A percentile compares a stretch with the other conserved stretches of the same genome.
Conservation (phyloP, 1,284 basidiomycete species). For the Filobasidium uniguttulatum region DNA sequence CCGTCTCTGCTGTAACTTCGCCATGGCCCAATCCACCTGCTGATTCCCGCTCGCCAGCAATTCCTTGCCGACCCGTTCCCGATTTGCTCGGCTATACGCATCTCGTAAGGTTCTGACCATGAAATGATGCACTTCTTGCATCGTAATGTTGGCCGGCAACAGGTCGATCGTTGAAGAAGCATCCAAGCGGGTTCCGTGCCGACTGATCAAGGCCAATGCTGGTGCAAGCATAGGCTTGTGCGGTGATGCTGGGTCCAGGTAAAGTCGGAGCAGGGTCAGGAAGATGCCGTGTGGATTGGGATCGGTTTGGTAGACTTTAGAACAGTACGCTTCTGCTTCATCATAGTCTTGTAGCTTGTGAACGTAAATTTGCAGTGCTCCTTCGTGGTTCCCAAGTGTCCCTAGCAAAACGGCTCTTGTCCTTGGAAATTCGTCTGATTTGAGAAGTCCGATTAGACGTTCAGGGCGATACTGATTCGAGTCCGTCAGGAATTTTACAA, state of each 20-base stretch:
- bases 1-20: conserved; percentile 59
- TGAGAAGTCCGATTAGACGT: conserved; percentile 49
- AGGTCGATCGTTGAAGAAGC: conserved; percentile 65
- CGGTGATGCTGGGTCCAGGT: conserved; percentile 51
- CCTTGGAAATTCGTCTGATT: conserved; percentile 55
- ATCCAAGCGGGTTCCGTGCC: conserved; percentile 69
- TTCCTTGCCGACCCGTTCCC: conserved; percentile 52
- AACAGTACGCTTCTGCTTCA: conserved; percentile 90
- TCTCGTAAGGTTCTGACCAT: conserved; percentile 55
- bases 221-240: conserved; percentile 47
- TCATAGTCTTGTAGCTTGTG: conserved; percentile 64
- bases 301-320: conserved; percentile 51
- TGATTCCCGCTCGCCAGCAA: conserved; percentile 58
- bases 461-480: conserved; percentile 64
- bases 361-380: conserved; percentile 83
- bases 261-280: conserved; percentile 70
- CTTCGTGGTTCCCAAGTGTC: conserved; percentile 76
- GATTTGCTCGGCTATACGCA: conserved; percentile 46
- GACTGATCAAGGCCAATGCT: conserved; percentile 67
- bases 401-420: conserved; percentile 82
- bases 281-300: conserved; percentile 55
- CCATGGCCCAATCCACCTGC: conserved; percentile 55
- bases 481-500: conserved; percentile 61
- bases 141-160: conserved; percentile 71
- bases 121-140: conserved; percentile 66